A percentile compares a stretch with the other conserved stretches of the same genome.
Conservation (phyloP, 257 asterid genomes). For the Cruciata laevipes region DNA sequence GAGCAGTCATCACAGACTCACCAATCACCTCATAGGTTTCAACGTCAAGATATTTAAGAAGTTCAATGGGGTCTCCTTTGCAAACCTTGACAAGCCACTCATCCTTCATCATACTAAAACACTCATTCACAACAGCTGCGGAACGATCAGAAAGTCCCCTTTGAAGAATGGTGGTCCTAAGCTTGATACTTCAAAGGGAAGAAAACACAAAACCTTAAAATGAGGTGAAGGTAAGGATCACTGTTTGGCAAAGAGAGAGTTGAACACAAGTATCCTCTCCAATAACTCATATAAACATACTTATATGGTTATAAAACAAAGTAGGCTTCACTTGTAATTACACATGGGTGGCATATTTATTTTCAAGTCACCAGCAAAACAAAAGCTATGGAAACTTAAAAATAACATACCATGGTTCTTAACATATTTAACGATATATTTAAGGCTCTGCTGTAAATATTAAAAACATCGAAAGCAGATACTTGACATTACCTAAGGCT, state of each 20-base stretch:
- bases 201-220: constrained; percentile 8
- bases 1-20: constrained; percentile 58
- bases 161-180: constrained; percentile 74
- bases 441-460: neutral
- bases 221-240: neutral
- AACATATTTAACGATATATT: neutral
- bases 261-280: neutral
- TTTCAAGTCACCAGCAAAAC: neutral
- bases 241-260: neutral
- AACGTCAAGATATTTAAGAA: constrained; percentile 84
- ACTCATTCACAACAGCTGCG: constrained; percentile 63
- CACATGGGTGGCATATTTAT: neutral
- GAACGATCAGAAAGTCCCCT: constrained; percentile 96
- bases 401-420: neutral
- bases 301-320: neutral
- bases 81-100: constrained; percentile 88
- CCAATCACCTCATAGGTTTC: constrained; percentile 94
- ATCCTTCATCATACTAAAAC: constrained; percentile 76
- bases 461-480: neutral
- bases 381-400: neutral
- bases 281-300: neutral
- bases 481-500: constrained; percentile 66
- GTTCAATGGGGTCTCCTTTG: constrained; percentile 61
- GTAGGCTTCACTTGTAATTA: neutral
- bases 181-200: constrained; percentile 57